These are phyloP conservation scores for Metschnikowia vanudenii DNA, from an alignment of 805 yeast genomes.

Conservation along the genomic window DNA sequence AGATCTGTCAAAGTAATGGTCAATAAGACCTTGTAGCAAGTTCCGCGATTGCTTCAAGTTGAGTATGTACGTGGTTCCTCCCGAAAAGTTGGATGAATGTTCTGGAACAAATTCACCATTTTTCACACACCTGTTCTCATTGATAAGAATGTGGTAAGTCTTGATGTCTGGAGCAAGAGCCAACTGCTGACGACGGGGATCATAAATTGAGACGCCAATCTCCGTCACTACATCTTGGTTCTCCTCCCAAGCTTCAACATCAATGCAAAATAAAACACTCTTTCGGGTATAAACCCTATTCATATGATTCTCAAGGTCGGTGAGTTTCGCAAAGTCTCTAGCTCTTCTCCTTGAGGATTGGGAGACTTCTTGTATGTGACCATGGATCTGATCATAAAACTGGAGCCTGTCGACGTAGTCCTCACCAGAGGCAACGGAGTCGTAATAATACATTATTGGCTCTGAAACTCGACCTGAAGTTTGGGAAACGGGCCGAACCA, in stretches of 20 bases:
- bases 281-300: not conserved
- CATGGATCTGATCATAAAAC: no score
- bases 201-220: constrained; percentile 27
- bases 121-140: constrained; percentile 16
- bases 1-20: constrained; percentile 17
- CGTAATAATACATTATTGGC: no score
- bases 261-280: constrained; percentile 22
- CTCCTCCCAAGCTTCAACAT: constrained; percentile 24
- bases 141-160: constrained; percentile 20
- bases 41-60: constrained; percentile 4
- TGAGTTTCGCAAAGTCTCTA: no score
- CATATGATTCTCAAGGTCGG: no score
- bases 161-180: constrained; percentile 20
- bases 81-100: constrained; percentile 20
- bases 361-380: no score
- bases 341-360: not conserved
- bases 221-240: constrained; percentile 23
- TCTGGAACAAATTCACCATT: constrained; percentile 26
- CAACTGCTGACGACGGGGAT: constrained; percentile 18
- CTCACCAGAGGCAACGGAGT: no score
- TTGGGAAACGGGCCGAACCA: no score
- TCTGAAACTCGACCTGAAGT: no score
- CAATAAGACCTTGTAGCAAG: constrained; percentile 14
- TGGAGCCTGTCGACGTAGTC: no score
- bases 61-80: constrained; percentile 19